phyloP scores from a whole-genome alignment of 2,329 filamentous ascomycete genomes.

The Botrytis porri region DNA sequence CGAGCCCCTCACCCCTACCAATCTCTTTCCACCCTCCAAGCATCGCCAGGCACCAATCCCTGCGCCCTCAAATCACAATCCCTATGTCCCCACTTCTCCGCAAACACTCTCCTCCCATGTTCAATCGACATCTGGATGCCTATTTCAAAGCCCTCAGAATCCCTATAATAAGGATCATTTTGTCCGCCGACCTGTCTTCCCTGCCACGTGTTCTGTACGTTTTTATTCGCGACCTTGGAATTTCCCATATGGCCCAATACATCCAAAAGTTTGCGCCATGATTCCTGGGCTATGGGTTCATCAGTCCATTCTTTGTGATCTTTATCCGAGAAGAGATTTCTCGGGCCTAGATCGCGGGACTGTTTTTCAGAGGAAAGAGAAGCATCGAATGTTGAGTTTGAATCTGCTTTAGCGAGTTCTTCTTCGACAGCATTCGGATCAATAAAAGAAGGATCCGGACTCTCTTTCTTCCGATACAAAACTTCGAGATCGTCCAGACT shows the following conservation, averaged over 20 bases:
- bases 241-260: constrained; percentile 31
- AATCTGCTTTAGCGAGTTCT: constrained; percentile 1
- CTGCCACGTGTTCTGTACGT: constrained; percentile 52
- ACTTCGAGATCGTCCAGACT: constrained; percentile 28
- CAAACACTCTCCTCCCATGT: constrained; percentile 44
- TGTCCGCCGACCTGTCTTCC: constrained; percentile 48
- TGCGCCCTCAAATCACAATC: constrained; percentile 43
- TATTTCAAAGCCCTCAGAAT: constrained; percentile 45
- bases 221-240: constrained; percentile 34
- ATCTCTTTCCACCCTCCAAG: constrained; percentile 47
- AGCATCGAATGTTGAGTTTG: neutral
- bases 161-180: constrained; percentile 53
- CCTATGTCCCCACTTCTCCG: constrained; percentile 47
- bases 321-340: neutral
- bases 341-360: neutral
- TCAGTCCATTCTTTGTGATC: neutral
- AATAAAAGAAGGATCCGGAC: neutral
- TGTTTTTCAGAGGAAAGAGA: no score
- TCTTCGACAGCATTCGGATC: constrained; percentile 3
- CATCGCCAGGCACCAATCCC: constrained; percentile 43
- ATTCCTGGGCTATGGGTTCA: constrained; percentile 19
- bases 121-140: constrained; percentile 47
- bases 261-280: constrained; percentile 37
- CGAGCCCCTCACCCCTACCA: constrained; percentile 34
- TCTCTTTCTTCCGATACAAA: constrained; percentile 14